Evolutionary conservation across 768 basidiomycete genomes (phyloP).

Genomic region (Hemileccinum rubropunctum): DNA sequence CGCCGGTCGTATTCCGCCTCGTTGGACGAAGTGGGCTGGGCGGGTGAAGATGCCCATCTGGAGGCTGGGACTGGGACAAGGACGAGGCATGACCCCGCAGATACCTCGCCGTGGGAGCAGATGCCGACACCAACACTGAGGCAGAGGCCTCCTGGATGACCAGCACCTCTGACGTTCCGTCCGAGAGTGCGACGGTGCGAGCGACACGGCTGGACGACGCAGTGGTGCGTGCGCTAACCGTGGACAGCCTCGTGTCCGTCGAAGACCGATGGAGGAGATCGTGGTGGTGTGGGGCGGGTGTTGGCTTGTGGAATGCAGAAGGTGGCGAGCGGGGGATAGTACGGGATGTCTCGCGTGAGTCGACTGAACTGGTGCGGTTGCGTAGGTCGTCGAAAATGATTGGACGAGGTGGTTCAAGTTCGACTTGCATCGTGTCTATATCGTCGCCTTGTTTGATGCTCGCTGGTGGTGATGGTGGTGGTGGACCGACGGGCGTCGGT

Average conservation of each 20-base stretch:
- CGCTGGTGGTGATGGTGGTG: slow-evolving; percentile 53
- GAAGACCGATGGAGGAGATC: slow-evolving; percentile 45
- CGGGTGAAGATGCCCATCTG: slow-evolving; percentile 54
- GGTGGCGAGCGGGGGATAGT: slow-evolving; percentile 18
- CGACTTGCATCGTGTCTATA: too few species aligned
- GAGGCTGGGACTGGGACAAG: slow-evolving; percentile 26
- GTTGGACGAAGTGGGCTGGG: slow-evolving; percentile 43
- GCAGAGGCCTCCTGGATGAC: slow-evolving; percentile 17
- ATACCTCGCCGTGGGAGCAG: slow-evolving; percentile 24
- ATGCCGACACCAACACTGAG: slow-evolving; percentile 19
- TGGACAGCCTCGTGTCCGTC: slow-evolving; percentile 46
- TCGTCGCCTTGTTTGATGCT: slow-evolving; percentile 31
- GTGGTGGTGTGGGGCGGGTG: slow-evolving; percentile 9
- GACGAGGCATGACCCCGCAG: slow-evolving; percentile 18
- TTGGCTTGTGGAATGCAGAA: slow-evolving; percentile 18
- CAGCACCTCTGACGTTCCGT: slow-evolving; percentile 20
- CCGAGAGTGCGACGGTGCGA: slow-evolving; percentile 12
- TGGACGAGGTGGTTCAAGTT: too few species aligned
- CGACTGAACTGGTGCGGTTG: too few species aligned
- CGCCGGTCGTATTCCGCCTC: slow-evolving; percentile 73
- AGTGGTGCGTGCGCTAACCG: slow-evolving; percentile 15
- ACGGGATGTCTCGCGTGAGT: too few species aligned
- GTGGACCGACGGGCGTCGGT: slow-evolving; percentile 42
- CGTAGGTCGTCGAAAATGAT: too few species aligned
- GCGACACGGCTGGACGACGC: slow-evolving; percentile 16